Evolutionary conservation across 176 grass and related monocot species (phyloP), one percentile per base, ranked within the genome.

Genomic region (Elymus sibiricus): DNA sequence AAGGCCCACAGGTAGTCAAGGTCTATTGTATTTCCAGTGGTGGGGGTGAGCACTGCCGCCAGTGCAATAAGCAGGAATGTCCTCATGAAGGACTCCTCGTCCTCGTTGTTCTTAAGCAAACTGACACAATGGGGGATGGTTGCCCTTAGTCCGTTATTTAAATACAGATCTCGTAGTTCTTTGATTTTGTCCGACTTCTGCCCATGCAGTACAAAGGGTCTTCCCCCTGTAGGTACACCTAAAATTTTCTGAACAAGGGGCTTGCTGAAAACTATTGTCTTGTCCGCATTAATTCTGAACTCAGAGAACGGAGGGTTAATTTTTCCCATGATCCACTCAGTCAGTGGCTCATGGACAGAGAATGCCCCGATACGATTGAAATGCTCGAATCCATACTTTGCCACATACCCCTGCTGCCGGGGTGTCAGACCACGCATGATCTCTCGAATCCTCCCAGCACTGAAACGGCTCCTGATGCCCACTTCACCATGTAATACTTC

Each of bases 321-420:
- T 75, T 75, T 75, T 44, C 72, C 72, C 72, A 75, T 75, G 43
- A 75, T 75, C 72, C 72, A 49, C 72, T 75, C 72, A 51, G 15
- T 29, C 25, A 75, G 43, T 51, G 72, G 43, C 43, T 51, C 72
- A 9, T 75, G 72, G 7, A 75, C 43, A 51, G 25, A 31, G 72
- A 51, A 75, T 51, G 17, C 43, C 25, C 43, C 72, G 10, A 75
- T 75, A 11, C 26, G 43, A 11, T 31, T 75, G 43, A 75, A 46
- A 31, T 75, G 72, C 72, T 51, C 72, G 27, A 75, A 51, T 75
- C 72, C 42, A 31, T 75, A 51, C 72, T 51, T 75, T 31, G 72
- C 26, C 31, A 75, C 72, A 51, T 51, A 75, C 10, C 43, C 72
- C 43, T 75, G 43, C 13, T 75, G 72, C 72, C 26, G 44, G 14